Evolutionary conservation across 2,329 filamentous ascomycete species (phyloP).

Genomic region (Penicillium paneum): DNA sequence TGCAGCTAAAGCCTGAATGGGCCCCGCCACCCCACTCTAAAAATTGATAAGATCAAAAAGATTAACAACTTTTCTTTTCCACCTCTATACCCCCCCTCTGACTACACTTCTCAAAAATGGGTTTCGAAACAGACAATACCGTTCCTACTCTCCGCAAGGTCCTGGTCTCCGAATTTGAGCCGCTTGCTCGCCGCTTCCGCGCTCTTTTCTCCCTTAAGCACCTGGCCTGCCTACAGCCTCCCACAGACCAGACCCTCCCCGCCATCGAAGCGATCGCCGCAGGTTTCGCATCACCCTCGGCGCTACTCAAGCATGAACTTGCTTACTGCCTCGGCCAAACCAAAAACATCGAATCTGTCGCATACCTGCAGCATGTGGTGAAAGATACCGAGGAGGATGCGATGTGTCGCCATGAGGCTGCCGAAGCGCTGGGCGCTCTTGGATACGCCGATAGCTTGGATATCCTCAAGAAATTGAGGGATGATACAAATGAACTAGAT

Average conservation of each 20-base stretch:
- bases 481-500: conserved; percentile 70
- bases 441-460: conserved; percentile 71
- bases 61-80: conserved; percentile 17
- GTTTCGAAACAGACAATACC: conserved; percentile 35
- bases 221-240: conserved; percentile 66
- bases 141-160: conserved; percentile 59
- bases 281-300: conserved; percentile 78
- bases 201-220: conserved; percentile 98
- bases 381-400: conserved; percentile 77
- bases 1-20: background rate
- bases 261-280: conserved; percentile 81
- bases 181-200: conserved; percentile 86
- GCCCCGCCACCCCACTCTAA: conserved; percentile 39
- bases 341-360: conserved; percentile 69
- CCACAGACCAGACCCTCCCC: conserved; percentile 57
- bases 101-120: conserved; percentile 23
- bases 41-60: conserved; percentile 41
- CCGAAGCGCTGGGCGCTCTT: conserved; percentile 87
- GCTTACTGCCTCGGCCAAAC: conserved; percentile 96
- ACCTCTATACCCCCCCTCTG: conserved; percentile 1
- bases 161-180: conserved; percentile 73
- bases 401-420: conserved; percentile 96
- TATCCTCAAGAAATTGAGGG: conserved; percentile 68
- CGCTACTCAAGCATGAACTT: conserved; percentile 90
- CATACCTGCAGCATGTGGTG: conserved; percentile 69